phyloP scores from a whole-genome alignment of 2,329 filamentous ascomycete genomes.

The Aspergillus pseudoterreus region DNA sequence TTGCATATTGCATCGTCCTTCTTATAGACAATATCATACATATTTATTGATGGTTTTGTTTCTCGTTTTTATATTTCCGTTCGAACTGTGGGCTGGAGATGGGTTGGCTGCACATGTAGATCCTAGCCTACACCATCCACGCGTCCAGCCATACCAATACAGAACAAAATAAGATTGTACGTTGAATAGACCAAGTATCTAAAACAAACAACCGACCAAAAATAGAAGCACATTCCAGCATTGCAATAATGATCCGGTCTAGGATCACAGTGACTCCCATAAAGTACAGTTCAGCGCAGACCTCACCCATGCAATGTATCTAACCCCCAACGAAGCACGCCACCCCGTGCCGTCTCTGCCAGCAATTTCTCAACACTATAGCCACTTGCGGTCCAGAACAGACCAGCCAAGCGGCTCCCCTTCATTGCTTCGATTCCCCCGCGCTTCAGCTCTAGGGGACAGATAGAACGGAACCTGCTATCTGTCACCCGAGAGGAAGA shows the following conservation, averaged over 20 bases:
- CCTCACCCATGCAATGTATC: constrained; percentile 22
- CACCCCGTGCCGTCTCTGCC: constrained; percentile 11
- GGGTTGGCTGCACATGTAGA: not conserved
- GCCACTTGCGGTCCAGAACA: not conserved
- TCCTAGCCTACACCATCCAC: not conserved
- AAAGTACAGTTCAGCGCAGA: constrained; percentile 22
- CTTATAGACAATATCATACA: constrained; percentile 15
- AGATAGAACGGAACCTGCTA: not conserved
- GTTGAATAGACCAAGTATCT: not conserved
- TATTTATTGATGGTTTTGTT: constrained; percentile 1
- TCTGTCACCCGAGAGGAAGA: not conserved
- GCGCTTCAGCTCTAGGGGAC: not conserved
- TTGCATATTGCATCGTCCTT: constrained; percentile 4
- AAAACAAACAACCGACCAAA: constrained; percentile 8
- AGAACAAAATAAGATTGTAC: not conserved
- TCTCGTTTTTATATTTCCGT: not conserved
- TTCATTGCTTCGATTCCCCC: not conserved
- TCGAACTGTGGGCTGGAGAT: not conserved
- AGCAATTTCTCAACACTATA: not conserved
- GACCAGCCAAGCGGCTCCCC: not conserved
- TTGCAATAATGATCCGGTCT: constrained; percentile 18
- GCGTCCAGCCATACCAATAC: not conserved
- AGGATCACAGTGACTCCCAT: constrained; percentile 19
- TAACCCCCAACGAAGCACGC: constrained; percentile 2
- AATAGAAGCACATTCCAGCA: constrained; percentile 14